A percentile compares a stretch with the other conserved stretches of the same genome.
These are phyloP conservation scores for Cladobotryum mycophilum DNA, from an alignment of 2,329 filamentous ascomycete species.

Conservation along the genomic window DNA sequence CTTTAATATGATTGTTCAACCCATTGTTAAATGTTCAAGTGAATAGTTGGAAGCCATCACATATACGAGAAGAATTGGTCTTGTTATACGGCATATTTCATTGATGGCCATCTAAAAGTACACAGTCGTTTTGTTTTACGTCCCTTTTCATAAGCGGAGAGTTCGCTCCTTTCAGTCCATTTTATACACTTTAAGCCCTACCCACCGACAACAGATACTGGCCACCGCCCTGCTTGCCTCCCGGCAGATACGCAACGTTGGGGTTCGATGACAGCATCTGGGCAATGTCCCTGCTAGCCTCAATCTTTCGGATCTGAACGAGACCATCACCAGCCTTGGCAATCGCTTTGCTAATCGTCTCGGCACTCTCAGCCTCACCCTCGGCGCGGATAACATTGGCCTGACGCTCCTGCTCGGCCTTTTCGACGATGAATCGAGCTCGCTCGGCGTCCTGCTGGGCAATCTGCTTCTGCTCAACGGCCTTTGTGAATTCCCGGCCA, in stretches of 20 bases:
- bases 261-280: constrained; percentile 83
- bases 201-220: constrained; percentile 49
- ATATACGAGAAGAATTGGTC: background rate
- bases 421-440: constrained; percentile 96
- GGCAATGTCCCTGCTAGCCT: constrained; percentile 93
- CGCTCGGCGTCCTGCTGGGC: constrained; percentile 98
- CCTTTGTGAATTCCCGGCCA: constrained; percentile 96
- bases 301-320: constrained; percentile 93
- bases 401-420: constrained; percentile 96
- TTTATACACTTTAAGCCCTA: constrained; percentile 26
- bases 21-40: too few species aligned
- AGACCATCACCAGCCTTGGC: constrained; percentile 89
- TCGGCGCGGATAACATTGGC: constrained; percentile 97
- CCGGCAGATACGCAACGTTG: constrained; percentile 89
- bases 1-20: too few species aligned
- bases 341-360: constrained; percentile 90
- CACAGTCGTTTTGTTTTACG: constrained; percentile 24
- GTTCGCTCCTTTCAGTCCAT: constrained; percentile 17
- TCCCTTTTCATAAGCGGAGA: constrained; percentile 30
- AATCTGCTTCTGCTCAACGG: constrained; percentile 99
- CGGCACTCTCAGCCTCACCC: constrained; percentile 93
- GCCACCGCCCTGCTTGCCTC: constrained; percentile 55
- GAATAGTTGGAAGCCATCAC: too few species aligned
- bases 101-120: constrained; percentile 28
- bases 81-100: constrained; percentile 6